These are phyloP conservation scores for Xerocomus minutiporus DNA, from an alignment of 1,284 basidiomycete species.

Conservation along the genomic window DNA sequence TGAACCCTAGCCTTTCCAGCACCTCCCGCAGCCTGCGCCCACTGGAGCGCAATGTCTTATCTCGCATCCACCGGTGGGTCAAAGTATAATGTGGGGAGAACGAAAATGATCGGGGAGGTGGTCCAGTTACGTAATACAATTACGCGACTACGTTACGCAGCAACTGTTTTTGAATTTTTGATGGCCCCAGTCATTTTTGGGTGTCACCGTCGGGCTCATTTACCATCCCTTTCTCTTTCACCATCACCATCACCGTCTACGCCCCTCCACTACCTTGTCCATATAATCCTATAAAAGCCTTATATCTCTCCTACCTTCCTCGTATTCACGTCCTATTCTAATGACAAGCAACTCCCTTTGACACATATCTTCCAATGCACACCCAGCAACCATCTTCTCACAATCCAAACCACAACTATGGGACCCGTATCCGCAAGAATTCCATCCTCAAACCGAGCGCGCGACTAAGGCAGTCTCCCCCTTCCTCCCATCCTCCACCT, in stretches of 20 bases:
- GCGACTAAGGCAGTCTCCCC: constrained; percentile 43
- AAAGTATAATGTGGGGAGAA: too few relatives aligned
- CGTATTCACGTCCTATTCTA: constrained; percentile 11
- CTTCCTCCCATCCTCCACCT: constrained; percentile 28
- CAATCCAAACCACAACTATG: constrained; percentile 36
- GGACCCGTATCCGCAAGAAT: constrained; percentile 53
- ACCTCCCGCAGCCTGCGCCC: too few relatives aligned
- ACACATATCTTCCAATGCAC: constrained; percentile 30
- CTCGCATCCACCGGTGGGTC: too few relatives aligned
- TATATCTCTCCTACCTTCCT: constrained; percentile 13
- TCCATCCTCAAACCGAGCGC: constrained; percentile 47
- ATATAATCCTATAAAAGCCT: constrained; percentile 24
- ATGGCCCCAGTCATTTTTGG: constrained; percentile 20
- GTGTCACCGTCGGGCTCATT: constrained; percentile 30
- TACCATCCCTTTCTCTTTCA: constrained; percentile 35
- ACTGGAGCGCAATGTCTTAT: too few relatives aligned
- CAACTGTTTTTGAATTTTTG: constrained; percentile 35
- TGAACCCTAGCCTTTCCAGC: too few relatives aligned
- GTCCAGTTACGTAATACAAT: constrained; percentile 23
- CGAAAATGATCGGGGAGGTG: too few relatives aligned
- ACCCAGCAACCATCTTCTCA: constrained; percentile 15
- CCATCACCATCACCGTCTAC: constrained; percentile 30
- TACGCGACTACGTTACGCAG: constrained; percentile 33
- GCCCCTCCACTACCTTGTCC: constrained; percentile 24
- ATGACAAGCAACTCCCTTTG: constrained; percentile 15